Conservation (phyloP, 2,329 filamentous ascomycete species). For the Colletotrichum lindemuthianum region DNA sequence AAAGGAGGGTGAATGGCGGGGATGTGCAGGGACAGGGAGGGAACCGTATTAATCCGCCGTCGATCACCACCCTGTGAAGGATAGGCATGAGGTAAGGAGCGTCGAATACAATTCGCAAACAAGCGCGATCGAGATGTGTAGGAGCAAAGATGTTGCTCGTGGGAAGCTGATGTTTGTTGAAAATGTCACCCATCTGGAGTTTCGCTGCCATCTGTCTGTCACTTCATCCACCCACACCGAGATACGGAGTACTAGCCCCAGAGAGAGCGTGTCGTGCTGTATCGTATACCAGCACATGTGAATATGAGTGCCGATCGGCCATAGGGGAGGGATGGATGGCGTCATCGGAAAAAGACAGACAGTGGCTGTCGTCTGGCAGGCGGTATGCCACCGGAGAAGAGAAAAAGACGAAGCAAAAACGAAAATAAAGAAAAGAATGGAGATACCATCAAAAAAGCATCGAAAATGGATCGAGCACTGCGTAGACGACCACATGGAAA, state of each 20-base stretch:
- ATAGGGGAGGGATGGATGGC: not conserved
- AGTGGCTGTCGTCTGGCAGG: not conserved
- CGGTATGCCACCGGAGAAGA: not conserved
- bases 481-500: slow-evolving; percentile 25
- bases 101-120: too few species aligned
- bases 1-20: not conserved
- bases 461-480: slow-evolving; percentile 6
- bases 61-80: slow-evolving; percentile 6
- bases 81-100: not conserved
- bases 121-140: not conserved
- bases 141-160: not conserved
- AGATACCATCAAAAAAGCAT: slow-evolving; percentile 19
- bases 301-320: too few species aligned
- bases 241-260: too few species aligned
- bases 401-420: not conserved
- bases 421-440: slow-evolving; percentile 15
- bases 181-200: not conserved
- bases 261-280: too few species aligned
- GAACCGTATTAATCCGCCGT: not conserved
- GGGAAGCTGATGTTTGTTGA: not conserved
- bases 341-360: not conserved
- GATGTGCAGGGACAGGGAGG: slow-evolving; percentile 16
- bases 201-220: not conserved
- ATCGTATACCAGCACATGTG: too few species aligned
- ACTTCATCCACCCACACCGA: too few species aligned